Evolutionary conservation across 179 eudicot species (phyloP).

Genomic region (Sideroxylon spinosum): DNA sequence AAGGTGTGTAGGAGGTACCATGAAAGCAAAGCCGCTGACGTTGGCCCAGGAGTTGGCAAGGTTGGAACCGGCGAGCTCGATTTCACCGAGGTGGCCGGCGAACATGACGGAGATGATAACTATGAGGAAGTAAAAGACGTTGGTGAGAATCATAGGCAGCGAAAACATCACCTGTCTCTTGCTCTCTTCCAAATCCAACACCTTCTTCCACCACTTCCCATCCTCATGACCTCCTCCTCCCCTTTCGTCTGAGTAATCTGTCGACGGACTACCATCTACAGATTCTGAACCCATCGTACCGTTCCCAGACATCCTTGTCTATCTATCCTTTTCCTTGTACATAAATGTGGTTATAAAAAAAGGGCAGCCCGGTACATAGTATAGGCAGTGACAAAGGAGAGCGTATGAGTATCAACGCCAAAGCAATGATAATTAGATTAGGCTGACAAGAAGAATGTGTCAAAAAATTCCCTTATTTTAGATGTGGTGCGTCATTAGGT

Average conservation of each 20-base stretch:
- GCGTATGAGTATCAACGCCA: too few species aligned
- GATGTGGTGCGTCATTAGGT: too few species aligned
- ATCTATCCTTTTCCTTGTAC: too few species aligned
- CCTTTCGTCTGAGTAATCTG: too few species aligned
- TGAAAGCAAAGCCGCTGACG: slow-evolving; percentile 58
- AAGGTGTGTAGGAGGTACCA: slow-evolving; percentile 31
- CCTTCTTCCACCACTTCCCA: slow-evolving; percentile 21
- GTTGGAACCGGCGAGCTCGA: slow-evolving; percentile 55
- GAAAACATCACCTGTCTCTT: slow-evolving; percentile 44
- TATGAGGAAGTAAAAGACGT: slow-evolving; percentile 43
- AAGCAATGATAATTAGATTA: too few species aligned
- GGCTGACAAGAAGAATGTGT: too few species aligned
- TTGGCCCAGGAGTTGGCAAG: slow-evolving; percentile 73
- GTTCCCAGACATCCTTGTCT: too few species aligned
- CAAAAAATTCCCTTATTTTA: too few species aligned
- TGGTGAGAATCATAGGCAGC: slow-evolving; percentile 58
- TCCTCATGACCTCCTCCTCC: neutral
- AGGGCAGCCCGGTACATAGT: too few species aligned
- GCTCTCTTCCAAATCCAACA: slow-evolving; percentile 42
- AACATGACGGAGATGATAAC: slow-evolving; percentile 63
- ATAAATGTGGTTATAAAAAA: too few species aligned
- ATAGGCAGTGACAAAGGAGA: too few species aligned
- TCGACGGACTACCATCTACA: neutral
- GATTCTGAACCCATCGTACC: too few species aligned
- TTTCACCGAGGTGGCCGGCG: slow-evolving; percentile 68